Conservation (phyloP, 1,284 basidiomycete genomes). For the Kalmanozyma brasiliensis region DNA sequence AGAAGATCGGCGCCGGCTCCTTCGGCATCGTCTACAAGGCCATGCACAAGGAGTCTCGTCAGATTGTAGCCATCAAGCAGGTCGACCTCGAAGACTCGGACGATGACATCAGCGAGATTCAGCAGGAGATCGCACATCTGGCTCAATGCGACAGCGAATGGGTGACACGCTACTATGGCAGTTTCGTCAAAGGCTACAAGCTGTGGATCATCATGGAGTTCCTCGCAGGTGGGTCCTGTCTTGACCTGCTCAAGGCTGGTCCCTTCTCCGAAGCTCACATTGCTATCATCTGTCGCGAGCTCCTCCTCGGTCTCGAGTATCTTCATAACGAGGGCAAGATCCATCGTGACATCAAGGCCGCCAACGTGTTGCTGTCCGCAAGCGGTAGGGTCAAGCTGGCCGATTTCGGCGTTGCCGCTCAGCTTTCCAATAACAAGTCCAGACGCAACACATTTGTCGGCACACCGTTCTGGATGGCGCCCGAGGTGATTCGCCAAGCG, state of each 20-base stretch:
- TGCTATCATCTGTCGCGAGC: constrained; percentile 90
- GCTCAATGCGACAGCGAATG: constrained; percentile 95
- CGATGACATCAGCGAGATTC: constrained; percentile 73
- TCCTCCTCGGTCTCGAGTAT: constrained; percentile 92
- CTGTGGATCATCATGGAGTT: constrained; percentile 99
- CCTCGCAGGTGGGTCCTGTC: constrained; percentile 95
- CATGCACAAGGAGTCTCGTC: constrained; percentile 89
- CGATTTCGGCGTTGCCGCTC: constrained; percentile 94
- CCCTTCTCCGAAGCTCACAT: constrained; percentile 91
- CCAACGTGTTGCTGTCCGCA: constrained; percentile 90
- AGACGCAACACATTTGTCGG: constrained; percentile 88
- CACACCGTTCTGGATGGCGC: constrained; percentile 98
- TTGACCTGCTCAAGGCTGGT: constrained; percentile 91
- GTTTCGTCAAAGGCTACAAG: constrained; percentile 95
- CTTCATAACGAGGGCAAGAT: constrained; percentile 94
- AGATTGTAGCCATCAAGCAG: constrained; percentile 97
- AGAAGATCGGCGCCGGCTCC: constrained; percentile 96
- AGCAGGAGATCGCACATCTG: constrained; percentile 94
- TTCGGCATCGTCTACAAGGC: constrained; percentile 94
- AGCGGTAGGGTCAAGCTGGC: constrained; percentile 94
- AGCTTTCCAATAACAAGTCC: constrained; percentile 80
- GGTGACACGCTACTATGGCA: constrained; percentile 95
- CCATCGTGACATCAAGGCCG: constrained; percentile 98
- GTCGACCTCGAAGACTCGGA: constrained; percentile 74
- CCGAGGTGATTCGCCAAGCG: constrained; percentile 94